phyloP scores from a whole-genome alignment of 768 basidiomycete species.

The Tulasnella sp. region DNA sequence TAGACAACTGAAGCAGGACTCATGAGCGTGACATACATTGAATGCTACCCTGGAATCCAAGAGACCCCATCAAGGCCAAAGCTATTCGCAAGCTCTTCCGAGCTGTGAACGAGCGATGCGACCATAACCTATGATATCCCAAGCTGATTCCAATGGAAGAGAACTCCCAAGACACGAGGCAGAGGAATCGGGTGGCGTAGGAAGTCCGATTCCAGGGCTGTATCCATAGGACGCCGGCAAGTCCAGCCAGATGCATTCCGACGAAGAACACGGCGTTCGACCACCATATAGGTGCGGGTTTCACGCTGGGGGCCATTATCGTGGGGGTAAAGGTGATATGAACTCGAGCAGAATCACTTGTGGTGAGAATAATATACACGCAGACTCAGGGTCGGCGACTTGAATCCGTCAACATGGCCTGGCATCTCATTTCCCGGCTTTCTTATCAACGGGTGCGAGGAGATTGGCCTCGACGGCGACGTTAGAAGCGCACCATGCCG shows the following conservation, averaged over 20 bases:
- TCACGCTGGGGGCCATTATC: no score
- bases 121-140: slow-evolving; percentile 73
- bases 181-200: slow-evolving; percentile 39
- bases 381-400: no score
- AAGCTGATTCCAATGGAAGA: slow-evolving; percentile 68
- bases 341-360: no score
- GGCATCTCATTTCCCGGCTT: no score
- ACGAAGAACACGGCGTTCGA: slow-evolving; percentile 49
- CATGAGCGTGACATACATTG: slow-evolving; percentile 29
- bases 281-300: slow-evolving; percentile 42
- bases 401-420: no score
- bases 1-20: slow-evolving; percentile 43
- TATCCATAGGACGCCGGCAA: slow-evolving; percentile 40
- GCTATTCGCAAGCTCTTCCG: slow-evolving; percentile 42
- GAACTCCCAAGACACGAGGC: slow-evolving; percentile 54
- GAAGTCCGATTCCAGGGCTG: slow-evolving; percentile 38
- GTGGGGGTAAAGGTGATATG: no score
- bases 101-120: slow-evolving; percentile 61
- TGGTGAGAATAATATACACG: no score
- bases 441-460: no score
- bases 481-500: no score
- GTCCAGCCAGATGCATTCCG: slow-evolving; percentile 45
- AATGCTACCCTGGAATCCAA: slow-evolving; percentile 71
- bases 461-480: no score
- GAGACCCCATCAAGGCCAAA: slow-evolving; percentile 55